phyloP scores from a whole-genome alignment of 108 stramenopile genomes.

The Skeletonema tropicum region DNA sequence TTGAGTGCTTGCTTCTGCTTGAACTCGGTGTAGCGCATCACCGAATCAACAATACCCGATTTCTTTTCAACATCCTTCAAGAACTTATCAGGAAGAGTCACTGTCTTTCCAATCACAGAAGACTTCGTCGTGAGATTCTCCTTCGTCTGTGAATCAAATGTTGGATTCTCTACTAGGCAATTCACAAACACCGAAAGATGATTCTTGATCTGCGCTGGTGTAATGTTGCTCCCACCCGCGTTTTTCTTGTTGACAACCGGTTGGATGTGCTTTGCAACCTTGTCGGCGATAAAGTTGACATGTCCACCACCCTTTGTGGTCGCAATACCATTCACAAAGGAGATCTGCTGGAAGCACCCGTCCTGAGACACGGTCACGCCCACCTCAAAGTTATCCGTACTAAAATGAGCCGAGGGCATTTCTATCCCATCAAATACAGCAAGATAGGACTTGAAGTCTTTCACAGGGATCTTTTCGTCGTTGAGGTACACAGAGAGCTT shows the following conservation, averaged over 20 bases:
- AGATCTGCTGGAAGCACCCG: constrained; percentile 91
- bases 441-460: constrained; percentile 93
- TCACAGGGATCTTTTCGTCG: constrained; percentile 85
- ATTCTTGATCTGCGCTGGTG: constrained; percentile 92
- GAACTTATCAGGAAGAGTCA: constrained; percentile 81
- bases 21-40: constrained; percentile 85
- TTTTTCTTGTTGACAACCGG: constrained; percentile 89
- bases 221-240: constrained; percentile 90
- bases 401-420: constrained; percentile 82
- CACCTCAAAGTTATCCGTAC: constrained; percentile 88
- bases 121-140: constrained; percentile 92
- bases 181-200: constrained; percentile 96
- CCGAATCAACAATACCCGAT: constrained; percentile 81
- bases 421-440: constrained; percentile 86
- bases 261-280: constrained; percentile 69
- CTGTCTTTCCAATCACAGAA: constrained; percentile 73
- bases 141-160: constrained; percentile 99
- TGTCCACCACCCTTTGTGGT: constrained; percentile 97
- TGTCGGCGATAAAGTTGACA: constrained; percentile 90
- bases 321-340: constrained; percentile 97
- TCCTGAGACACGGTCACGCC: constrained; percentile 60
- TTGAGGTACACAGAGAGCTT: constrained; percentile 91
- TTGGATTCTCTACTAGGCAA: constrained; percentile 95
- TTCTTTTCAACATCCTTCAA: constrained; percentile 95
- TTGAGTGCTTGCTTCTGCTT: constrained; percentile 90